Evolutionary conservation across 768 basidiomycete genomes (phyloP).

Genomic region (Pholiota conissans): DNA sequence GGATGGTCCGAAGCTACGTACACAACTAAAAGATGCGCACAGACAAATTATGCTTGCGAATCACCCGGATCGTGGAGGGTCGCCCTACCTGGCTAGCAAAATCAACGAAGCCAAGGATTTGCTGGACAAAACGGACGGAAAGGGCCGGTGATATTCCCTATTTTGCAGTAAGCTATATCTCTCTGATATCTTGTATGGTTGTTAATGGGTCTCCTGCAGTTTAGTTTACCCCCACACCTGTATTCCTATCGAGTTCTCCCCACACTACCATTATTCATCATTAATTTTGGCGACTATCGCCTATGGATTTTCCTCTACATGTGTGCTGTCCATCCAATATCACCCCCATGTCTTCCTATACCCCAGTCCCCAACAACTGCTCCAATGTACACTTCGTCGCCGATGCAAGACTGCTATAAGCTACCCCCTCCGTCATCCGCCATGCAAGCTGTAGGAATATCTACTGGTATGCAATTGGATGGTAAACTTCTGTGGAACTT

Average conservation of each 20-base stretch:
- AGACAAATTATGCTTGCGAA: conserved; percentile 97
- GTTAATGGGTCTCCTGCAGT: not conserved
- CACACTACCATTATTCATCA: not conserved
- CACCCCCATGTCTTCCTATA: not conserved
- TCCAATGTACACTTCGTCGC: no score
- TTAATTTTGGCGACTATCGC: not conserved
- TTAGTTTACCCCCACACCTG: not conserved
- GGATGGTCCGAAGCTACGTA: conserved; percentile 77
- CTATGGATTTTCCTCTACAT: not conserved
- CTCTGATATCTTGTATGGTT: not conserved
- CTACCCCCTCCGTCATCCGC: no score
- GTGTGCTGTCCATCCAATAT: not conserved
- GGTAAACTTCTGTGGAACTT: no score
- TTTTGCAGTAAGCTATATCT: not conserved
- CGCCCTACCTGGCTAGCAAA: conserved; percentile 98
- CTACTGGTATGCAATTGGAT: no score
- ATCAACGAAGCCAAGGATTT: conserved; percentile 98
- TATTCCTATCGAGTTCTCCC: not conserved
- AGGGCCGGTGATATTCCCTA: conserved; percentile 28
- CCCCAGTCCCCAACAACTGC: no score
- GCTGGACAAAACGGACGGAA: conserved; percentile 76
- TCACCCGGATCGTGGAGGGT: conserved; percentile 97
- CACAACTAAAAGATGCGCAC: conserved; percentile 90
- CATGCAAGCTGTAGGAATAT: no score
- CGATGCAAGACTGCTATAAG: no score